Conservation (phyloP, 2,329 filamentous ascomycete species). For the Microdochium trichocladiopsis region DNA sequence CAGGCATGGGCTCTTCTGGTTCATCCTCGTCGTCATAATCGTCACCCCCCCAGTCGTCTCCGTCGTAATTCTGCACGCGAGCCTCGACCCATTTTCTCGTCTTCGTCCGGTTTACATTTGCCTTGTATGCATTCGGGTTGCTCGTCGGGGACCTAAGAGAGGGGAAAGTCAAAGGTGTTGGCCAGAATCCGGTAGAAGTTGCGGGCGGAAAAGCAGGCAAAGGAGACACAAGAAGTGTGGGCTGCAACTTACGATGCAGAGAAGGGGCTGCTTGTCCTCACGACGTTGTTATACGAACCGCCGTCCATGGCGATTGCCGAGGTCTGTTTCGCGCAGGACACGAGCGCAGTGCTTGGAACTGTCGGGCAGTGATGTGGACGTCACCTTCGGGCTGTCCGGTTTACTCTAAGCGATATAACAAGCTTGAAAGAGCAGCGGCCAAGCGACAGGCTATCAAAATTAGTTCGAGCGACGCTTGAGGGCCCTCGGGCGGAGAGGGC, state of each 20-base stretch:
- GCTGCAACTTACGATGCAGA: slow-evolving; percentile 12
- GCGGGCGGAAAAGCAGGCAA: not conserved
- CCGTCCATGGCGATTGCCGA: slow-evolving; percentile 13
- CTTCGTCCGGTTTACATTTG: slow-evolving; percentile 82
- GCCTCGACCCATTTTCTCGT: slow-evolving; percentile 95
- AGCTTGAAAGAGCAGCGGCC: not conserved
- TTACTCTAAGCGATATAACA: no score
- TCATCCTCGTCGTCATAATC: slow-evolving; percentile 57
- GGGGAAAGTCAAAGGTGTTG: slow-evolving; percentile 4
- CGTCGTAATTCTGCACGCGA: slow-evolving; percentile 79
- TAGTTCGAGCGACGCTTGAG: not conserved
- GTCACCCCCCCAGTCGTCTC: slow-evolving; percentile 92
- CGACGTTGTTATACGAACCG: slow-evolving; percentile 15
- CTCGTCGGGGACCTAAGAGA: slow-evolving; percentile 11
- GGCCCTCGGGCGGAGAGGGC: not conserved
- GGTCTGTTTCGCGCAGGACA: no score
- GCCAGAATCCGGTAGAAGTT: slow-evolving; percentile 1
- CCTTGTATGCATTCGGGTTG: slow-evolving; percentile 49
- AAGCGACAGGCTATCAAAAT: not conserved
- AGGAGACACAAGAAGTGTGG: not conserved
- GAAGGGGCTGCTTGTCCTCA: slow-evolving; percentile 14
- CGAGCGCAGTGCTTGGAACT: no score
- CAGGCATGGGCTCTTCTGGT: slow-evolving; percentile 30
- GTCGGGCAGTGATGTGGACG: no score
- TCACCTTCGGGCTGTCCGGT: no score